A percentile compares a stretch with the other conserved stretches of the same genome.
Conservation (phyloP, 345 rosid genomes). For the Clausena lansium region DNA sequence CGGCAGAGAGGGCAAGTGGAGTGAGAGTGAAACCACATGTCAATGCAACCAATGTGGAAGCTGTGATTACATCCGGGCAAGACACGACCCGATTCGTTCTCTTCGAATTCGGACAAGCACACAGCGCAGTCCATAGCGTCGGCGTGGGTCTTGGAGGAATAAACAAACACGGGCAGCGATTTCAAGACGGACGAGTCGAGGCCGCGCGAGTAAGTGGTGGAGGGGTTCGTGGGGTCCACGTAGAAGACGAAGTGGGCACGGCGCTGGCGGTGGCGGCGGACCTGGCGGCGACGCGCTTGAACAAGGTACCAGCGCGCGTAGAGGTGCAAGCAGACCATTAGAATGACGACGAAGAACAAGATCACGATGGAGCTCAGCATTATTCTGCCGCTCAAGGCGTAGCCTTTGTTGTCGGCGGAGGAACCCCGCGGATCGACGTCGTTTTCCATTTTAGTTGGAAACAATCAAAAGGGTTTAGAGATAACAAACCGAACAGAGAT, state of each 20-base stretch:
- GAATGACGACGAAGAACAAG: conserved; percentile 65
- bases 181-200: conserved; percentile 56
- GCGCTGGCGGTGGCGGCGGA: conserved; percentile 38
- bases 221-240: conserved; percentile 35
- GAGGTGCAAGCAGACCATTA: conserved; percentile 71
- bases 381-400: conserved; percentile 63
- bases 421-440: neutral
- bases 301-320: conserved; percentile 91
- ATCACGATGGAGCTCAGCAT: conserved; percentile 68
- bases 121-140: conserved; percentile 75
- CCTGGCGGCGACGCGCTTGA: conserved; percentile 53
- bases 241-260: conserved; percentile 56
- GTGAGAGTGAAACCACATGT: conserved; percentile 97
- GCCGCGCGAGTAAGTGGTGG: conserved; percentile 37
- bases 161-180: conserved; percentile 64
- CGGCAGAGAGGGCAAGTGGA: conserved; percentile 94
- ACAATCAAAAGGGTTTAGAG: neutral
- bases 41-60: conserved; percentile 82
- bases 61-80: conserved; percentile 81
- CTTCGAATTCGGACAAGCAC: conserved; percentile 84
- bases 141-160: conserved; percentile 39
- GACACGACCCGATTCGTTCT: conserved; percentile 67
- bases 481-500: no score
- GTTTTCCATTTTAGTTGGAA: neutral
- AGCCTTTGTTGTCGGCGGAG: conserved; percentile 13